phyloP scores from a whole-genome alignment of 495 filamentous ascomycete species.

The Aspergillus bertholletiae region DNA sequence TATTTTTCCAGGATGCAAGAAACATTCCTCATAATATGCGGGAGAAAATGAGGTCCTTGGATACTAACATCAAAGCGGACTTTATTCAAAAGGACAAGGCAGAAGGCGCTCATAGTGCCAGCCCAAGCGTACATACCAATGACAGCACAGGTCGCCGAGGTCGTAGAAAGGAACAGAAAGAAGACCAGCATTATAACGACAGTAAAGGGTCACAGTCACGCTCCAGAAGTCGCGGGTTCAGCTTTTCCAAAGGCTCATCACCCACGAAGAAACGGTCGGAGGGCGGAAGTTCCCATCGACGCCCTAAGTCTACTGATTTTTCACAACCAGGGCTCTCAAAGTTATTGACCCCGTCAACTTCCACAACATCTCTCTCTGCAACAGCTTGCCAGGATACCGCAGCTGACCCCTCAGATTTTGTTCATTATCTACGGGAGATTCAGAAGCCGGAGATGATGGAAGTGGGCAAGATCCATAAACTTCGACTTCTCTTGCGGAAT shows the following conservation, averaged over 20 bases:
- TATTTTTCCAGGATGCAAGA: conserved; percentile 64
- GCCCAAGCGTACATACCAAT: conserved; percentile 20
- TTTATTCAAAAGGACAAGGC: conserved; percentile 87
- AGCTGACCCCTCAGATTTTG: conserved; percentile 71
- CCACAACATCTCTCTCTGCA: conserved; percentile 39
- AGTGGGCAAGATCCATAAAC: conserved; percentile 90
- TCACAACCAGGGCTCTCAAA: conserved; percentile 45
- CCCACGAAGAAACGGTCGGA: conserved; percentile 56
- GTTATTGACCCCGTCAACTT: conserved; percentile 40
- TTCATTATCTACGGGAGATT: conserved; percentile 72
- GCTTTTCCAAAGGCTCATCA: conserved; percentile 59
- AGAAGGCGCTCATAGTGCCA: conserved; percentile 46
- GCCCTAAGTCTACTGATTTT: conserved; percentile 42
- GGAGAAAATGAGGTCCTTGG: conserved; percentile 87
- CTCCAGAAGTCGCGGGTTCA: conserved; percentile 74
- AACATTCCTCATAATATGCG: conserved; percentile 93
- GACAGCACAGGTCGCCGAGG: conserved; percentile 42
- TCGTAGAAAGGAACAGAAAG: conserved; percentile 38
- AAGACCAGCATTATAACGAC: conserved; percentile 29
- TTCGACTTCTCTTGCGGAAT: conserved; percentile 84
- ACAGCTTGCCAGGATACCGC: conserved; percentile 43
- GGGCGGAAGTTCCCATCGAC: conserved; percentile 33
- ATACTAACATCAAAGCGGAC: conserved; percentile 86
- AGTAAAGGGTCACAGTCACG: conserved; percentile 56
- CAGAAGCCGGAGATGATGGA: conserved; percentile 79